Conservation (phyloP, 768 basidiomycete species). For the Boletus edulis region DNA sequence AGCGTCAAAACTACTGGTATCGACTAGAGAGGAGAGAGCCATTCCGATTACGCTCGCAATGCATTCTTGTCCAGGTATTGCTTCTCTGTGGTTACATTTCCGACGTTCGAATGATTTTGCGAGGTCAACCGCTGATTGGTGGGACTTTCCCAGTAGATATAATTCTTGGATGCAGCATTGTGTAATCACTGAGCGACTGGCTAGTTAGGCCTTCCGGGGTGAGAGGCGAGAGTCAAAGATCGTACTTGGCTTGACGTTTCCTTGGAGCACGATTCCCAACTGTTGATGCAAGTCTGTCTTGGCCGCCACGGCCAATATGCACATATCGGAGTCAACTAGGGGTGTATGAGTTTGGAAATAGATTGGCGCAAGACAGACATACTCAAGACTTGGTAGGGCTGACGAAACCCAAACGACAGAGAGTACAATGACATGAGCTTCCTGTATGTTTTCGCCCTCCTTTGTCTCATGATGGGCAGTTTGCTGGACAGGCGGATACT, state of each 20-base stretch:
- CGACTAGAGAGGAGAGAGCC: not conserved
- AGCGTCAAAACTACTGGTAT: slow-evolving; percentile 4
- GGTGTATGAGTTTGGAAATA: slow-evolving; percentile 5
- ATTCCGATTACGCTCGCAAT: slow-evolving; percentile 76
- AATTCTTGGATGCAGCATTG: slow-evolving; percentile 96
- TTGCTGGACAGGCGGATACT: not conserved
- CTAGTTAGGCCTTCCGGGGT: slow-evolving; percentile 33
- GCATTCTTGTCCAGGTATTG: slow-evolving; percentile 85
- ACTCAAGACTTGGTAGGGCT: slow-evolving; percentile 94
- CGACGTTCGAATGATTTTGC: slow-evolving; percentile 92
- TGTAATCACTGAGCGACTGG: slow-evolving; percentile 85
- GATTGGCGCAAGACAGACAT: slow-evolving; percentile 18
- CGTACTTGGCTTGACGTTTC: slow-evolving; percentile 89
- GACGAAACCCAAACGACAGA: slow-evolving; percentile 84
- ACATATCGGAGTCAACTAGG: slow-evolving; percentile 84
- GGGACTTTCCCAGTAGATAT: slow-evolving; percentile 74
- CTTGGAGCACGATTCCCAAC: slow-evolving; percentile 75
- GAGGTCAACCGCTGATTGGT: slow-evolving; percentile 78
- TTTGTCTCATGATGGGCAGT: slow-evolving; percentile 74
- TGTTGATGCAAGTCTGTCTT: slow-evolving; percentile 80
- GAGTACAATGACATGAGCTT: slow-evolving; percentile 92
- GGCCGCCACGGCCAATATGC: slow-evolving; percentile 60
- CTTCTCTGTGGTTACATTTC: slow-evolving; percentile 91
- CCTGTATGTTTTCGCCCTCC: slow-evolving; percentile 90
- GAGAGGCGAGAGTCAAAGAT: slow-evolving; percentile 6